Percentiles rank a stretch among this genome's conserved stretches.
Evolutionary conservation across 2,329 filamentous ascomycete species (phyloP).

Genomic region (Verticillium dahliae): DNA sequence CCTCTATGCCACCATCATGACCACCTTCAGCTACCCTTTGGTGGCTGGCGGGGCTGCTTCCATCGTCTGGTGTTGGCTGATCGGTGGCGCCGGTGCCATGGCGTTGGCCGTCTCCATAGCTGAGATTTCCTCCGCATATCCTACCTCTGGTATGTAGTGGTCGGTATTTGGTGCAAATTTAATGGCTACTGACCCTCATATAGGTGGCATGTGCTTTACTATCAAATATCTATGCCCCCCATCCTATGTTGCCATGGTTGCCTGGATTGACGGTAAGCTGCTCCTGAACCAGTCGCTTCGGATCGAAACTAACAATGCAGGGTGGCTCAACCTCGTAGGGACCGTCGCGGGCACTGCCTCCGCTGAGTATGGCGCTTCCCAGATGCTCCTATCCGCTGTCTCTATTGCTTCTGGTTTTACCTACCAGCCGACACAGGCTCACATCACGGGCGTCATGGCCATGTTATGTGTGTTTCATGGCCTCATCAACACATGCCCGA

Average conservation of each 20-base stretch:
- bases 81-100: conserved; percentile 49
- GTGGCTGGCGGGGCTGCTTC: conserved; percentile 45
- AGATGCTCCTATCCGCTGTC: conserved; percentile 49
- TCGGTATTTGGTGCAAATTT: too few species aligned
- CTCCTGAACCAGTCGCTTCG: conserved; percentile 3
- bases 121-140: conserved; percentile 51
- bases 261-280: conserved; percentile 30
- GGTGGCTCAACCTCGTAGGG: conserved; percentile 45
- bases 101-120: conserved; percentile 48
- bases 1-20: conserved; percentile 48
- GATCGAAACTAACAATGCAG: conserved; percentile 15
- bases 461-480: conserved; percentile 44
- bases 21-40: conserved; percentile 48
- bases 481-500: conserved; percentile 47
- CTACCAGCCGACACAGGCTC: conserved; percentile 36
- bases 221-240: conserved; percentile 45
- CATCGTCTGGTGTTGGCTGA: conserved; percentile 52
- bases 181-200: conserved; percentile 2
- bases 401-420: conserved; percentile 41
- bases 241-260: conserved; percentile 38
- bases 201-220: conserved; percentile 40
- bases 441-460: conserved; percentile 49
- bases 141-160: conserved; percentile 40
- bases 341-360: conserved; percentile 48
- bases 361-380: conserved; percentile 49